Evolutionary conservation across 306 rosid species (phyloP).

Genomic region (Pterocarpus santalinus): DNA sequence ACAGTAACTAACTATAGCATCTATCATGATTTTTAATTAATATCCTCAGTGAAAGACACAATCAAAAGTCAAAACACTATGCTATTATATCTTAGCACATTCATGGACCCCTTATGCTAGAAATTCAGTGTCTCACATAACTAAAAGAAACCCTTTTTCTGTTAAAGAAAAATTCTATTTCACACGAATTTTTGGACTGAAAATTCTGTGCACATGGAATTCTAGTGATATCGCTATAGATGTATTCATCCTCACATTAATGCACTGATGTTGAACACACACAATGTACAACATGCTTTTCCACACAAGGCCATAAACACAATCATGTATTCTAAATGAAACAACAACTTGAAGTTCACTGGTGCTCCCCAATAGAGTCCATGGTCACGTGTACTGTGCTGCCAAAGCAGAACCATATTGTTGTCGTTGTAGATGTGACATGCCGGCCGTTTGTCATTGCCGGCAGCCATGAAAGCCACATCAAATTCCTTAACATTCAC

Average conservation of each 20-base stretch:
- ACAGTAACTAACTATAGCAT: background rate
- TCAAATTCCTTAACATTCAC: background rate
- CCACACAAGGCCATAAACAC: constrained; percentile 45
- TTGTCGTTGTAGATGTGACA: constrained; percentile 51
- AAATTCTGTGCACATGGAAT: background rate
- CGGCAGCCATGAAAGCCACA: constrained; percentile 45
- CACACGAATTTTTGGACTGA: constrained; percentile 12
- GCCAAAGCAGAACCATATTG: constrained; percentile 40
- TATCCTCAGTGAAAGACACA: background rate
- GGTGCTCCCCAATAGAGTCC: constrained; percentile 27
- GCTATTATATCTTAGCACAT: background rate
- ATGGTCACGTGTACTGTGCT: constrained; percentile 62
- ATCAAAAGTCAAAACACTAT: background rate
- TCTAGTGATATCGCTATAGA: background rate
- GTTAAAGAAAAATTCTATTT: background rate
- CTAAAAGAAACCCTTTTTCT: background rate
- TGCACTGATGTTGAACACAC: constrained; percentile 17
- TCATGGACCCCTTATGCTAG: background rate
- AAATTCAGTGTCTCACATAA: background rate
- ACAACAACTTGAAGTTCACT: constrained; percentile 4
- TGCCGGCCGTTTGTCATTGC: constrained; percentile 53
- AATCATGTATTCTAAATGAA: constrained; percentile 33
- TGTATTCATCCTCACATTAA: background rate
- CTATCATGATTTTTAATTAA: background rate
- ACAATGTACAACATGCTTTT: constrained; percentile 39